phyloP scores from a whole-genome alignment of 495 filamentous ascomycete genomes.

The Penicillium coffeae region DNA sequence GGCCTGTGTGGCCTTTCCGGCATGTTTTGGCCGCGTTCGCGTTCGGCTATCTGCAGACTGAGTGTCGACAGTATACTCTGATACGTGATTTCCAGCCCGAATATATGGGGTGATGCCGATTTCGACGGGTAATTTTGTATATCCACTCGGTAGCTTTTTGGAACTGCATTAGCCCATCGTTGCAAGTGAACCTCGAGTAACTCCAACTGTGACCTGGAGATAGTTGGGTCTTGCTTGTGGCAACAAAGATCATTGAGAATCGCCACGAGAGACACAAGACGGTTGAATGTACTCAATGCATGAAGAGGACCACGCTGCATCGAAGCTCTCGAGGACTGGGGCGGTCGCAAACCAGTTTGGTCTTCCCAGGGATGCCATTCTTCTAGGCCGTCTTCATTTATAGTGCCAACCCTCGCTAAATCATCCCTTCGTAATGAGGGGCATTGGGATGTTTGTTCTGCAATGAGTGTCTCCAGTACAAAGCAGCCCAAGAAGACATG shows the following conservation, averaged over 20 bases:
- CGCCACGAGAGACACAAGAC: constrained; percentile 40
- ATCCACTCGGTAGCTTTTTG: constrained; percentile 34
- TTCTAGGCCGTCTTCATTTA: constrained; percentile 62
- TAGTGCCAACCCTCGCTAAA: constrained; percentile 35
- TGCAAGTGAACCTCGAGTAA: constrained; percentile 35
- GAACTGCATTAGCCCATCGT: constrained; percentile 32
- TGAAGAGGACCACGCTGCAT: constrained; percentile 51
- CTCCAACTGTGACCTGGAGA: constrained; percentile 30
- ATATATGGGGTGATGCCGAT: constrained; percentile 35
- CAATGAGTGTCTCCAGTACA: constrained; percentile 59
- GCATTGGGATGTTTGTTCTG: constrained; percentile 45
- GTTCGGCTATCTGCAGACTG: constrained; percentile 27
- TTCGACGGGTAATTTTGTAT: constrained; percentile 23
- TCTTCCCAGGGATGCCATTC: constrained; percentile 70
- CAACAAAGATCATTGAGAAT: constrained; percentile 42
- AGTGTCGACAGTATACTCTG: constrained; percentile 29
- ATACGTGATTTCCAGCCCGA: constrained; percentile 39
- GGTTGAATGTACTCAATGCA: constrained; percentile 60
- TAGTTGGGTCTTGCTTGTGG: constrained; percentile 22
- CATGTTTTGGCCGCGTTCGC: constrained; percentile 24
- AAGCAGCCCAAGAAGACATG: constrained; percentile 61
- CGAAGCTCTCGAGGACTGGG: constrained; percentile 30
- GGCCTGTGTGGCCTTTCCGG: constrained; percentile 19
- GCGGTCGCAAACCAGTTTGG: constrained; percentile 29
- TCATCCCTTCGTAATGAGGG: constrained; percentile 51